Conservation (phyloP, 108 stramenopile genomes). For the Aureococcus anophagefferens region DNA sequence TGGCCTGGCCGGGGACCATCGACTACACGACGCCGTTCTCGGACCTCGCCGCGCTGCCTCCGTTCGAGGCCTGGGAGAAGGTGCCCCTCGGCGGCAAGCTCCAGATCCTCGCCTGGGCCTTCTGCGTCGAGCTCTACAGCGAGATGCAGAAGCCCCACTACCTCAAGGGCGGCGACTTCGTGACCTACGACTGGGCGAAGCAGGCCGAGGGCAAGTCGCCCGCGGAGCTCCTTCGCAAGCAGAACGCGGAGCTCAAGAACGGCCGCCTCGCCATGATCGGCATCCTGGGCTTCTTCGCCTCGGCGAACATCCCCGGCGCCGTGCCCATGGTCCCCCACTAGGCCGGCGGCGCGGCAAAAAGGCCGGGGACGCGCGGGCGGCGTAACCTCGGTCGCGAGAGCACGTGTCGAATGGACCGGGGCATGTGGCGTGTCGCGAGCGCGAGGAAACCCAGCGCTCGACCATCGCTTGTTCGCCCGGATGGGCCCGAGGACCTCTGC, state of each 20-base stretch:
- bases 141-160: background rate
- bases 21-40: slow-evolving; percentile 47
- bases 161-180: slow-evolving; percentile 1
- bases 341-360: no score
- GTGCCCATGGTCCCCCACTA: background rate
- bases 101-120: background rate
- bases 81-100: background rate
- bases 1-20: slow-evolving; percentile 20
- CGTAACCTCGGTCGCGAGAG: no score
- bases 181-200: background rate
- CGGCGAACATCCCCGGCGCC: background rate
- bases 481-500: no score
- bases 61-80: slow-evolving; percentile 27
- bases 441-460: no score
- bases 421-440: no score
- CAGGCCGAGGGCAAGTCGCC: background rate
- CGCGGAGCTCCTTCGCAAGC: background rate
- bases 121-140: background rate
- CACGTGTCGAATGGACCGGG: no score
- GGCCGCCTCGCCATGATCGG: slow-evolving; percentile 10
- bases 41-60: slow-evolving; percentile 52
- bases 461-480: no score
- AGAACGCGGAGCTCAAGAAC: background rate
- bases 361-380: no score
- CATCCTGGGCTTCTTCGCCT: slow-evolving; percentile 4